Conservation (phyloP, 305 asterid species). For the Plantago lanceolata region DNA sequence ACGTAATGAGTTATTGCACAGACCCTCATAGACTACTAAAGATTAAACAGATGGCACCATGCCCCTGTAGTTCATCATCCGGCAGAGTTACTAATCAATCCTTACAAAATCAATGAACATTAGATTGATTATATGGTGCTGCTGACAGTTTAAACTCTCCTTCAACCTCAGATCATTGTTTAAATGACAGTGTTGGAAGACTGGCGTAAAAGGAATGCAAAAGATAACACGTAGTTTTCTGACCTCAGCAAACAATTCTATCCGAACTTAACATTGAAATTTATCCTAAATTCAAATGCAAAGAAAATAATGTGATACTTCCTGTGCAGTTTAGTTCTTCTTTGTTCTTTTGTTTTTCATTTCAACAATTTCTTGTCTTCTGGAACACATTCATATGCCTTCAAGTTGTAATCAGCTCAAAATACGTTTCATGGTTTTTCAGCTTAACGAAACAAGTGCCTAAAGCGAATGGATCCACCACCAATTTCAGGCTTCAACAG, state of each 20-base stretch:
- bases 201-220: not conserved
- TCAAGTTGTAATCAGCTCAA: not conserved
- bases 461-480: not conserved
- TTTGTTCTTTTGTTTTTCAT: not conserved
- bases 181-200: not conserved
- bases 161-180: too few relatives aligned
- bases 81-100: slow-evolving; percentile 5
- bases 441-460: not conserved
- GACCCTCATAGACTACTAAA: slow-evolving; percentile 14
- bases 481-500: not conserved
- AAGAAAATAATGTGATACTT: not conserved
- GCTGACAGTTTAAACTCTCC: too few relatives aligned
- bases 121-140: not conserved
- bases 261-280: too few relatives aligned
- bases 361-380: not conserved
- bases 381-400: not conserved
- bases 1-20: slow-evolving; percentile 1
- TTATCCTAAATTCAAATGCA: too few relatives aligned
- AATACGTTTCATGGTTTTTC: not conserved
- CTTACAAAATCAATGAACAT: slow-evolving; percentile 1
- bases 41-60: slow-evolving; percentile 8
- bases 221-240: not conserved
- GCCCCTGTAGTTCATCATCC: slow-evolving; percentile 6
- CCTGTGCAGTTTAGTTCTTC: not conserved
- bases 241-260: not conserved